Evolutionary conservation across 2,329 filamentous ascomycete genomes (phyloP), one percentile per base, ranked within the genome.

Genomic region (Ophiostoma ips): DNA sequence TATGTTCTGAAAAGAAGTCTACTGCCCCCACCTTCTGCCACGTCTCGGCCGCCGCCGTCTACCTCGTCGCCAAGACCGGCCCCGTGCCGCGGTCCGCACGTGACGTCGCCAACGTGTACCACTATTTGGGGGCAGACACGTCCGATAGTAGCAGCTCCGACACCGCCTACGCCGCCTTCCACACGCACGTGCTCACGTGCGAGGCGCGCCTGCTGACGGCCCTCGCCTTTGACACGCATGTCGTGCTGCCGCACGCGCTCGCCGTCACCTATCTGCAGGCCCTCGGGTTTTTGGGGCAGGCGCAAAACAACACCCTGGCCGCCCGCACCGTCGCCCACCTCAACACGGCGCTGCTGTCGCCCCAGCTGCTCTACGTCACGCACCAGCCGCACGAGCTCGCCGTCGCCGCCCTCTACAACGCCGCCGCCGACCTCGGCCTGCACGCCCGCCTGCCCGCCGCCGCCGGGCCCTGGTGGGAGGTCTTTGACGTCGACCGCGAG

Each of bases 401-500:
- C 5, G 87, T 87, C 2, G 86, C 89, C 1, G 87, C 89, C 1
- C 84, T 95, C 31, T 98, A 96, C 62, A 77, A 87, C n/a, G 86
- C 90, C 0, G 84, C 87, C 1, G 76, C 82, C 41, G 88, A 96
- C 57, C 64, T 77, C 1, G 81, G 76, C 0, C 77, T 84, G 12
- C 88, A 86, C 63, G n/a, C n/a, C 11, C 43, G 43, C 5, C 73
- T 95, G 66, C 87, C 90, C 0, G 36, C 50, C 28, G 50, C 52
- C 16, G 84, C 84, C 55, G 78, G 77, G 45, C 82, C 87, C 55
- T 98, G 92, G 92, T 98, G 92, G 92, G 89, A 95, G 65, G 87
- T 96, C 0, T 96, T 96, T 63, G 92, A 98, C 64, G 86, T 92
- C 8, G 89, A 95, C 59, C 75, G 92, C 47, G 92, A 98, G 69